These are phyloP conservation scores for Paulownia fortunei DNA, from an alignment of 257 asterid genomes.

Conservation along the genomic window DNA sequence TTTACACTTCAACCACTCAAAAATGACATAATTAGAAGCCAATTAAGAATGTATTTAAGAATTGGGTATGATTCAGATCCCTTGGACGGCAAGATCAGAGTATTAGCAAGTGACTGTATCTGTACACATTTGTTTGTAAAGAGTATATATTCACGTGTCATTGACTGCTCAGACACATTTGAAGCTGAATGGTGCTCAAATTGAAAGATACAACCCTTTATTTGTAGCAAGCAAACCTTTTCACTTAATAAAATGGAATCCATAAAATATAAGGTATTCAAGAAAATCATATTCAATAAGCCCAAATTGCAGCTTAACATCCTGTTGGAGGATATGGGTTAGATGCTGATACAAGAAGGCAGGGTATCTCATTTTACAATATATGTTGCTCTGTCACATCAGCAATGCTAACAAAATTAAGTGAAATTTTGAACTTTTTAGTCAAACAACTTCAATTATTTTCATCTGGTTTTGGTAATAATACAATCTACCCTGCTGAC, in stretches of 20 bases:
- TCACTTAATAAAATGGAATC: background rate
- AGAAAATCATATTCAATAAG: background rate
- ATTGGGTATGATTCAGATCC: slow-evolving; percentile 8
- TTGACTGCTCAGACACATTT: slow-evolving; percentile 6
- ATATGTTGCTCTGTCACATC: background rate
- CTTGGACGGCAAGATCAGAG: background rate
- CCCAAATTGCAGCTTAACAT: background rate
- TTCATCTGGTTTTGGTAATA: slow-evolving; percentile 20
- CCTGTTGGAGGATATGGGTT: background rate
- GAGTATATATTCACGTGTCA: background rate
- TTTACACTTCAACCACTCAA: slow-evolving; percentile 9
- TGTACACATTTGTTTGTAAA: background rate
- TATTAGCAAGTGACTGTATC: slow-evolving; percentile 18
- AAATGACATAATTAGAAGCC: slow-evolving; percentile 18
- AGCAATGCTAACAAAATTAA: background rate
- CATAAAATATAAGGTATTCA: background rate
- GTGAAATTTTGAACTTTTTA: background rate
- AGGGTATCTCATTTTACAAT: background rate
- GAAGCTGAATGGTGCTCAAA: slow-evolving; percentile 16
- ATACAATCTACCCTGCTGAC: background rate
- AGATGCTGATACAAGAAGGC: background rate
- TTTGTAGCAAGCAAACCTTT: background rate
- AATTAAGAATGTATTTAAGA: slow-evolving; percentile 9
- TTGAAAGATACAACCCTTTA: background rate
- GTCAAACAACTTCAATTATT: background rate